A percentile compares a stretch with the other conserved stretches of the same genome.
phyloP scores from a whole-genome alignment of 495 filamentous ascomycete species.

The Aspergillus mulundensis region DNA sequence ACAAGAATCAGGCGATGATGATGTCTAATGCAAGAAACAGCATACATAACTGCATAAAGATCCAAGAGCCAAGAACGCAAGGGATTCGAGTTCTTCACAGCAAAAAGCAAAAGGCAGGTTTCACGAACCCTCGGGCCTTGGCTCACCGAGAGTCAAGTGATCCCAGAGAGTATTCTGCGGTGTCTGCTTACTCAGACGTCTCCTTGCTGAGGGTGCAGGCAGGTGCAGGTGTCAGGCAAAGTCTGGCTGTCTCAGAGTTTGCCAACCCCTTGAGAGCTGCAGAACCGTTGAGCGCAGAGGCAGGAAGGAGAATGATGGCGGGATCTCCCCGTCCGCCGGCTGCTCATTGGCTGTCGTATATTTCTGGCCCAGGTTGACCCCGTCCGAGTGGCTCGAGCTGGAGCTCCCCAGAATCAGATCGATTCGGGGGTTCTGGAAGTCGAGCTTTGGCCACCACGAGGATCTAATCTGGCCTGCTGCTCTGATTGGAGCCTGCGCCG shows the following conservation, averaged over 20 bases:
- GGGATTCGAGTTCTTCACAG: neutral
- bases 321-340: constrained; percentile 10
- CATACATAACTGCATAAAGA: neutral
- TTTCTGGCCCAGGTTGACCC: neutral
- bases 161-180: neutral
- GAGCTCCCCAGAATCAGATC: constrained; percentile 5
- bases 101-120: neutral
- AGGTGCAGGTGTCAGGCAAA: neutral
- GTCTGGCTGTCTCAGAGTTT: neutral
- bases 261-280: neutral
- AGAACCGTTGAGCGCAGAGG: neutral
- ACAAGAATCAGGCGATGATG: neutral
- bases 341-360: neutral
- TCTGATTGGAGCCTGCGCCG: neutral
- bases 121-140: neutral
- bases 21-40: neutral
- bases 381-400: neutral
- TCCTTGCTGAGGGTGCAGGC: neutral
- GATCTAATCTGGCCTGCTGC: neutral
- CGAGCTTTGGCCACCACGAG: neutral
- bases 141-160: neutral
- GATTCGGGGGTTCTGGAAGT: constrained; percentile 15
- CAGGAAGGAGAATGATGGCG: neutral
- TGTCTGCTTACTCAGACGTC: neutral
- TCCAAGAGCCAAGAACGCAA: neutral